A percentile compares a stretch with the other conserved stretches of the same genome.
These are phyloP conservation scores for Microcera coccophila DNA, from an alignment of 2,329 filamentous ascomycete genomes.

Conservation along the genomic window DNA sequence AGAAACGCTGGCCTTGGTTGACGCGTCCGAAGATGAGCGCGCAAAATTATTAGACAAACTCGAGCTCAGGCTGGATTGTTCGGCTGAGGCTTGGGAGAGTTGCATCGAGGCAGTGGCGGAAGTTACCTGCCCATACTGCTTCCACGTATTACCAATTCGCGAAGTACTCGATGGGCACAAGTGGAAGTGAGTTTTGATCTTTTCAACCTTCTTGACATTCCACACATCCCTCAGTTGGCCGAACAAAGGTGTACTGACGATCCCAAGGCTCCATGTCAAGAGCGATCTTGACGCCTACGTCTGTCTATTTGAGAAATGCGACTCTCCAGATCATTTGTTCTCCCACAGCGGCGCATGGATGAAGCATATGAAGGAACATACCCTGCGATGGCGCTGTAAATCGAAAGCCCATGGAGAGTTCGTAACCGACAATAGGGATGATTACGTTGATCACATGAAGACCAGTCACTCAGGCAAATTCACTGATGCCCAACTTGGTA, in stretches of 20 bases:
- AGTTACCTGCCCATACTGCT: slow-evolving; percentile 12
- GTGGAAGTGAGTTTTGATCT: slow-evolving; percentile 7
- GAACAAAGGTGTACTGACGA: no score
- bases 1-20: no score
- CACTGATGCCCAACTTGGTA: slow-evolving; percentile 5
- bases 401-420: slow-evolving; percentile 1
- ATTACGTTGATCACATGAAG: slow-evolving; percentile 10
- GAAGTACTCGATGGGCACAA: slow-evolving; percentile 9
- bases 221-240: no score
- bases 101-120: slow-evolving; percentile 8
- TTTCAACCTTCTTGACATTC: not conserved
- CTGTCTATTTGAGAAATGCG: slow-evolving; percentile 16
- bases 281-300: slow-evolving; percentile 20
- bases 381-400: slow-evolving; percentile 5
- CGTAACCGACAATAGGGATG: not conserved
- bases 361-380: slow-evolving; percentile 10
- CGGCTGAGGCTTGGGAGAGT: slow-evolving; percentile 10
- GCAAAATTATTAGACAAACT: not conserved
- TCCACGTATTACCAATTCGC: slow-evolving; percentile 5
- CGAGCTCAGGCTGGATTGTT: not conserved
- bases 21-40: not conserved
- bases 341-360: slow-evolving; percentile 10
- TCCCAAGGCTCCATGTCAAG: slow-evolving; percentile 14
- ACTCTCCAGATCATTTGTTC: slow-evolving; percentile 7
- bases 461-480: slow-evolving; percentile 4